Evolutionary conservation across 805 yeast species (phyloP), one percentile per base, ranked within the genome.

Genomic region (Pichia deserticola): DNA sequence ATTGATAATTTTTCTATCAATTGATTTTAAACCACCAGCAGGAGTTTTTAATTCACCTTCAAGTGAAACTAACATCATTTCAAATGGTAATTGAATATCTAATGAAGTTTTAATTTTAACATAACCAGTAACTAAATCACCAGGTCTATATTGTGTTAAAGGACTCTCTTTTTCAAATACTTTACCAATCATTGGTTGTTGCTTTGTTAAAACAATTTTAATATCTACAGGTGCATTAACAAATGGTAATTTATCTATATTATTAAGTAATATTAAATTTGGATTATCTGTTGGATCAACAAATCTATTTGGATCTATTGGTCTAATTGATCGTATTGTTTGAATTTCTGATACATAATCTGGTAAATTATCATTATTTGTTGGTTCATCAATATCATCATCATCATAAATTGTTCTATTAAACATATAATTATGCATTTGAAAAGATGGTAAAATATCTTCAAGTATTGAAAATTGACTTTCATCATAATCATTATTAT

Each of bases 361-460:
- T 34, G 65, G 65, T n/a, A 55, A 57, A 37, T 20, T 20, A 20
- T 46, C 12, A 29, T 28, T n/a, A 15, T 12, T n/a, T 13, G 20
- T 7, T 39, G 12, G 12, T 5, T 40, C 42, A 12, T 37, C 45
- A 5, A 33, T 44, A 12, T 45, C 39, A 33, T 51, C 57, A 25
- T 47, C 39, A 33, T 51, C 57, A 25, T 47, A 30, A 8, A 54
- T 8, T 2, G 54, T 46, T 35, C 62, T 45, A 40, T 59, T 60
- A 20, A 63, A 48, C 44, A 61, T 45, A 28, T 50, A 74, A 54
- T 77, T 80, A 56, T 80, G 81, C 82, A 83, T 77, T 54, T 82
- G 86, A 59, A 82, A 83, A 0, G 87, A 81, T 0, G 89, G 89
- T 41, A 83, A 61, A 1, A 82, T 76, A 56, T 83, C 87, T 40